A percentile compares a stretch with the other conserved stretches of the same genome.
Conservation (phyloP, 2,329 filamentous ascomycete genomes). For the Lachnellula hyalina region DNA sequence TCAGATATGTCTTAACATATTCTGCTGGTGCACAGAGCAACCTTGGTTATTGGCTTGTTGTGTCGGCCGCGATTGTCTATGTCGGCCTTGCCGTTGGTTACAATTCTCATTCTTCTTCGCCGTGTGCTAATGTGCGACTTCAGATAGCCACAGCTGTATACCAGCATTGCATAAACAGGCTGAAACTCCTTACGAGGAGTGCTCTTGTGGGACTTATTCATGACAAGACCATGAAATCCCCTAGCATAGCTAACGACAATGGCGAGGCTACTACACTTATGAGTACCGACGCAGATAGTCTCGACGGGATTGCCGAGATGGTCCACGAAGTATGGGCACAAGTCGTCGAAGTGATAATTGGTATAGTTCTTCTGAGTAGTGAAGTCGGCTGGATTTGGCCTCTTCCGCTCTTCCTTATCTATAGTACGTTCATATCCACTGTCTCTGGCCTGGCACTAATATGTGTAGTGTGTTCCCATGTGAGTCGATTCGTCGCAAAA, state of each 20-base stretch:
- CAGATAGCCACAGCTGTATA: conserved; percentile 33
- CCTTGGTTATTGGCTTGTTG: conserved; percentile 30
- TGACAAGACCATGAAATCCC: conserved; percentile 29
- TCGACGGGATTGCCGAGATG: conserved; percentile 33
- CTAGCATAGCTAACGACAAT: conserved; percentile 25
- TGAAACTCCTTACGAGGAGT: conserved; percentile 33
- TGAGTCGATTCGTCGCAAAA: conserved; percentile 37
- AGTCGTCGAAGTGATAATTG: conserved; percentile 37
- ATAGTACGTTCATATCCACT: conserved; percentile 31
- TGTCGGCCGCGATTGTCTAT: conserved; percentile 33
- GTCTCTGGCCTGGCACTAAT: not conserved
- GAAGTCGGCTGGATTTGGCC: conserved; percentile 41
- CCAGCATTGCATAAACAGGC: conserved; percentile 29
- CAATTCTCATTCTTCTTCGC: not conserved
- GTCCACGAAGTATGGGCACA: conserved; percentile 41
- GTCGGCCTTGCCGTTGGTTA: conserved; percentile 34
- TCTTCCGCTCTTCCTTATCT: conserved; percentile 37
- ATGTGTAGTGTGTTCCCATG: conserved; percentile 36
- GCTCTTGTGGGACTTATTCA: conserved; percentile 36
- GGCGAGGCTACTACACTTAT: conserved; percentile 36
- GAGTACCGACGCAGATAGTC: conserved; percentile 37
- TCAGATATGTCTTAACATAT: conserved; percentile 28
- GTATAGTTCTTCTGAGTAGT: conserved; percentile 34
- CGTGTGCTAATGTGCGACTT: not conserved
- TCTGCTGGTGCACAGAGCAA: conserved; percentile 2